Evolutionary conservation across 2,329 filamentous ascomycete genomes (phyloP).

Genomic region (Dothideomycetes sp.): DNA sequence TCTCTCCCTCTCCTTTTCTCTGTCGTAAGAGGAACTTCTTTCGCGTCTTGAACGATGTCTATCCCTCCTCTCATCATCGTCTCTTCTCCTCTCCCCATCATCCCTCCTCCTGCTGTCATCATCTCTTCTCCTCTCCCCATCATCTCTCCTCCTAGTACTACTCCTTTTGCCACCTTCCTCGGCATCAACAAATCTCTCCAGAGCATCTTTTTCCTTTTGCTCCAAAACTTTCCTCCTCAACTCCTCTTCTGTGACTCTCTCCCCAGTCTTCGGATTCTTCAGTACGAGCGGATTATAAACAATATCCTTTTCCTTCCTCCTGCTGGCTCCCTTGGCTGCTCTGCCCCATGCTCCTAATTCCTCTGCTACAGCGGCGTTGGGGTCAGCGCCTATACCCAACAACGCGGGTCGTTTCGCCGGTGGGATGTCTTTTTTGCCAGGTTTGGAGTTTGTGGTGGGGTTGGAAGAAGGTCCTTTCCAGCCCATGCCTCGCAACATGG

Average conservation of each 20-base stretch:
- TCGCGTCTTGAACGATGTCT: slow-evolving; percentile 5
- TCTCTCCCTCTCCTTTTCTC: slow-evolving; percentile 5
- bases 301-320: slow-evolving; percentile 45
- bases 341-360: slow-evolving; percentile 78
- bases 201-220: slow-evolving; percentile 7
- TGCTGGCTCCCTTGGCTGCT: slow-evolving; percentile 44
- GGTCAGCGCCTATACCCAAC: slow-evolving; percentile 81
- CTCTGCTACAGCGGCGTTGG: slow-evolving; percentile 53
- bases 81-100: slow-evolving; percentile 8
- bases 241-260: slow-evolving; percentile 54
- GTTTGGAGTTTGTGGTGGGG: not conserved
- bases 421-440: slow-evolving; percentile 3
- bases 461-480: slow-evolving; percentile 56
- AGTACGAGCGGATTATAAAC: slow-evolving; percentile 55
- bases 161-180: slow-evolving; percentile 9
- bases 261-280: slow-evolving; percentile 53
- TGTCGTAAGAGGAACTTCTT: not conserved
- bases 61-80: slow-evolving; percentile 2
- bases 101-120: slow-evolving; percentile 3
- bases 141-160: not conserved
- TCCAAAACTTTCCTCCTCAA: slow-evolving; percentile 31
- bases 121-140: not conserved
- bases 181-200: not conserved
- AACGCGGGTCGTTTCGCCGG: slow-evolving; percentile 56
- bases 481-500: slow-evolving; percentile 84